These are phyloP conservation scores for Exophiala lecanii-corni DNA, from an alignment of 2,329 filamentous ascomycete species.

Conservation along the genomic window DNA sequence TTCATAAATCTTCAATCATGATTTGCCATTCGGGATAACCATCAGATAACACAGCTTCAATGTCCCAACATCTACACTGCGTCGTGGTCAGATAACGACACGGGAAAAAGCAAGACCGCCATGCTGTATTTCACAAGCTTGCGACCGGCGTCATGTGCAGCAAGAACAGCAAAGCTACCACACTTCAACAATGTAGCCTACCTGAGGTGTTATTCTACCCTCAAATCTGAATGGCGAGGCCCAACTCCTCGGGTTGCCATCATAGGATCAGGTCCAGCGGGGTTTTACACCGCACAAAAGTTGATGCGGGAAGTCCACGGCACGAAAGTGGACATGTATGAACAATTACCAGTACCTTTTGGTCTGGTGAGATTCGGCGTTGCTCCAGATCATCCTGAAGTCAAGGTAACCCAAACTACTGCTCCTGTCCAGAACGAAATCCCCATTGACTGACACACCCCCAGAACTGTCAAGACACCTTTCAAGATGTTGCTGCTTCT, in stretches of 20 bases:
- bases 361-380: constrained; percentile 91
- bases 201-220: constrained; percentile 1
- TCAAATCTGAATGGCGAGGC: constrained; percentile 27
- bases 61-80: too few species aligned
- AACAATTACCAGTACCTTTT: constrained; percentile 85
- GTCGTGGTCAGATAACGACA: too few species aligned
- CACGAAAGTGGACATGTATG: constrained; percentile 88
- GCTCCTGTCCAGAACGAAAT: neutral
- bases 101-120: too few species aligned
- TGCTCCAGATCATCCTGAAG: constrained; percentile 96
- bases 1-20: too few species aligned
- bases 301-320: constrained; percentile 70
- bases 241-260: constrained; percentile 74
- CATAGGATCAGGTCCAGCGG: constrained; percentile 88
- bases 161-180: too few species aligned
- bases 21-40: too few species aligned
- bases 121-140: too few species aligned
- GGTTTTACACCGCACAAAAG: constrained; percentile 89
- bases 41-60: too few species aligned
- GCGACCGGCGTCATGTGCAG: too few species aligned
- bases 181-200: neutral
- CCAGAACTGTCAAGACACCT: constrained; percentile 92
- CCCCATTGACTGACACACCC: too few species aligned
- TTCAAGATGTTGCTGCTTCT: constrained; percentile 78
- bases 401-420: constrained; percentile 63